Percentiles rank a stretch among this genome's conserved stretches.
phyloP scores from a whole-genome alignment of 305 asterid genomes.

The Fraxinus latifolia region DNA sequence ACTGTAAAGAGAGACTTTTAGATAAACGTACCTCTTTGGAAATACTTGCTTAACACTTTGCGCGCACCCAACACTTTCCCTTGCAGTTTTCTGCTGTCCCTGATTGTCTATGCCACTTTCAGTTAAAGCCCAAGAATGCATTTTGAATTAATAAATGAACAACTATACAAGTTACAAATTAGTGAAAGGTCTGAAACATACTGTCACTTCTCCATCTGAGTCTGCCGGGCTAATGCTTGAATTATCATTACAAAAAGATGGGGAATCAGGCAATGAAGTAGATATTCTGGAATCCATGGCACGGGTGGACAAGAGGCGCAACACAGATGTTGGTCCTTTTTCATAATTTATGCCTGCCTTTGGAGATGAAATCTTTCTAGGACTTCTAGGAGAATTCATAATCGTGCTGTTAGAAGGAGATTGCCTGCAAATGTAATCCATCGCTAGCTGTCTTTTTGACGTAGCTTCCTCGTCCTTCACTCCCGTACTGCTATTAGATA shows the following conservation, averaged over 20 bases:
- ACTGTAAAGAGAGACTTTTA: not conserved
- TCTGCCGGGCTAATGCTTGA: conserved; percentile 53
- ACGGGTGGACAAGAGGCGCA: conserved; percentile 60
- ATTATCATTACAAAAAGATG: conserved; percentile 36
- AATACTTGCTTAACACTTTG: conserved; percentile 38
- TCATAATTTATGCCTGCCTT: conserved; percentile 31
- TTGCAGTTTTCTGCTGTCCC: conserved; percentile 45
- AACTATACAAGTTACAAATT: conserved; percentile 5
- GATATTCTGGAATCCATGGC: conserved; percentile 35
- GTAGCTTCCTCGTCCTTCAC: conserved; percentile 32
- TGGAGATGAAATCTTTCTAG: conserved; percentile 46
- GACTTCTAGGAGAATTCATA: conserved; percentile 43
- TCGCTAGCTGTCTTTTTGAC: conserved; percentile 24
- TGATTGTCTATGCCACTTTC: conserved; percentile 39
- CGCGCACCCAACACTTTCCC: conserved; percentile 30
- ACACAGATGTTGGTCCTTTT: conserved; percentile 40
- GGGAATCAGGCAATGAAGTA: conserved; percentile 39
- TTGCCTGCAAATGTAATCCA: conserved; percentile 31
- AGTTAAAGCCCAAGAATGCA: conserved; percentile 24
- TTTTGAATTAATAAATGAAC: not conserved
- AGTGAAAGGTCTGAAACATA: conserved; percentile 38
- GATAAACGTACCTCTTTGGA: conserved; percentile 56
- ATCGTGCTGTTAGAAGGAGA: conserved; percentile 49
- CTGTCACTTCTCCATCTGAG: conserved; percentile 51
- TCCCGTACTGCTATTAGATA: conserved; percentile 30